Base-by-base conservation (phyloP, 2,329 filamentous ascomycete genomes). In the Fusarium ramigenum region DNA sequence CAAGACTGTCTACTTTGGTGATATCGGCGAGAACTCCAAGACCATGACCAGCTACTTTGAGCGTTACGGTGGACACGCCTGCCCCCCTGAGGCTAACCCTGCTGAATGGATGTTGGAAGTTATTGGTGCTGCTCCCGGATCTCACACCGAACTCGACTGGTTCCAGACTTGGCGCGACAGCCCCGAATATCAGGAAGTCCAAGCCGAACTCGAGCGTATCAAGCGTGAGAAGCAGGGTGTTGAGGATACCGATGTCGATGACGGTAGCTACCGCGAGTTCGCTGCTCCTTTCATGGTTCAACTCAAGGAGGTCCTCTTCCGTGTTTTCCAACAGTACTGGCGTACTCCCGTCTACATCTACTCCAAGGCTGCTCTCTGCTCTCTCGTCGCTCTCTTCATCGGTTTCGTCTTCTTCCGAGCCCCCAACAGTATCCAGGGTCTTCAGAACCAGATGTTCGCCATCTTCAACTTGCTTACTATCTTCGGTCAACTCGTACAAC, bases 311-410 rank as follows among this genome's bases (percentile, higher is more conserved):
- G 93, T 94, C 63, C 87, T 90, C 23, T 81, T 88, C 73, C 93
- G 95, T 78, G 92, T 96, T 32, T 96, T 96, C 85, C 89, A 95
- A 79, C 94, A 97, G 81, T 97, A 96, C 87, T 97, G 95, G 94
- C 93, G 95, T 68, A 95, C 92, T 1, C 95, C 95, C 0, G 88
- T 91, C 9, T 97, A 97, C 85, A 95, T 97, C 81, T 97, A 96
- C 85, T 92, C 93, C 77, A 97, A 97, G 86, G 80, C 87, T 1
- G 84, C 87, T 4, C 90, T 97, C 23, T 94, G 91, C 79, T 83
- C 88, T 30, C 82, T 91, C 21, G 84, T 88, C 39, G 84, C 91
- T 8, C 87, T 97, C 18, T 97, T 96, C 81, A 93, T 96, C 77
- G 94, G 93, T 36, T 94, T 95, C 81, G 91, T 92, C 60, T 95